Evolutionary conservation across 352 stramenopile species (phyloP), one percentile per base, ranked within the genome.

Genomic region (Globisporangium radiosum): DNA sequence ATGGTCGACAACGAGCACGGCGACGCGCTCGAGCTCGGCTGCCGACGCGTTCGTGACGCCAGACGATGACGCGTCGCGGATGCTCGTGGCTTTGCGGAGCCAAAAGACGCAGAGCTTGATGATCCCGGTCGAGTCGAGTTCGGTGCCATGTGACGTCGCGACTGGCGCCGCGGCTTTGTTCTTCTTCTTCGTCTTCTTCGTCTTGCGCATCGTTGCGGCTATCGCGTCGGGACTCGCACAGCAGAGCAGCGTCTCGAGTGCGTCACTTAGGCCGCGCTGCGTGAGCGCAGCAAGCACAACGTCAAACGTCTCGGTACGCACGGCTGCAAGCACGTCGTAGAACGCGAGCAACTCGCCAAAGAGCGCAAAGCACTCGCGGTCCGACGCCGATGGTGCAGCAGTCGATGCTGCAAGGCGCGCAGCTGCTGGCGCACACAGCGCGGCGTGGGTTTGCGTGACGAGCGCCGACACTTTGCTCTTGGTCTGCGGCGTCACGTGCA

Each of bases 41-140:
- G 56, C 47, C 6, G 40, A 60, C 4, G 40, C 47, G 60, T 38
- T 44, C 39, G 50, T 40, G 42, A 74, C 45, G 58, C 37, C 36
- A 11, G 56, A 54, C 4, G 52, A 15, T 25, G 51, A 14, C 3
- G 45, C 57, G 38, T 70, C 70, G 7, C 63, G 71, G 19, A 63
- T 45, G 50, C 47, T 59, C 17, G 43, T 42, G 1, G 66, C 42
- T 51, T 69, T 63, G 11, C 72, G 70, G 50, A 92, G 54, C 72
- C 73, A 86, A 56, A 85, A 82, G 15, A 89, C 73, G 38, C 79
- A 87, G 33, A 95, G 72, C 66, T 94, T 93, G 42, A 95, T 71
- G 49, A 92, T 73, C 13, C 86, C 86, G 10, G 68, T 57, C 45
- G 75, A 72, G 54, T 67, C 65, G 45, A 74, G 53, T 33, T 33